These are phyloP conservation scores for Colletotrichum sp. DNA, from an alignment of 2,329 filamentous ascomycete species.

Conservation along the genomic window DNA sequence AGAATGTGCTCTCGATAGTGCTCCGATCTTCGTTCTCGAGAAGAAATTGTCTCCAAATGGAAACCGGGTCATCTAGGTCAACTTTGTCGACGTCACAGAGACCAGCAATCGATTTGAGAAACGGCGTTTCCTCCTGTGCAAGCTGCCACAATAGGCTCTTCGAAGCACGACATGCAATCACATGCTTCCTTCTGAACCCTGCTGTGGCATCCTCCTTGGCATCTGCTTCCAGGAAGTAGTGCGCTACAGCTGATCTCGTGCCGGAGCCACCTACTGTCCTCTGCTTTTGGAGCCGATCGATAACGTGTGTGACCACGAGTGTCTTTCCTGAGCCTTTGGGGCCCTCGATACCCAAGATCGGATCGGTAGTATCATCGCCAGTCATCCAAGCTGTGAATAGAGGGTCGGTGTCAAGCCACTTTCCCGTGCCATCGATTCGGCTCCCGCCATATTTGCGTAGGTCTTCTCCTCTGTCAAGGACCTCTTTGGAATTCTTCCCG, in stretches of 20 bases:
- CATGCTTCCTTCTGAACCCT: not conserved
- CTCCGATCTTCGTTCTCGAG: constrained; percentile 33
- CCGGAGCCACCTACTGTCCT: not conserved
- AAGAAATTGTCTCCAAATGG: not conserved
- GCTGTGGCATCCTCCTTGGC: not conserved
- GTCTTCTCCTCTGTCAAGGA: not conserved
- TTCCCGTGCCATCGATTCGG: not conserved
- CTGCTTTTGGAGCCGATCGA: not conserved
- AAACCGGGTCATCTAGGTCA: constrained; percentile 19
- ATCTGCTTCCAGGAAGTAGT: not conserved
- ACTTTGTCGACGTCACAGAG: constrained; percentile 30
- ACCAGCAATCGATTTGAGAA: constrained; percentile 34
- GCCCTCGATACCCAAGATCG: not conserved
- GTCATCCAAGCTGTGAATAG: not conserved
- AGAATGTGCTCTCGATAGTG: constrained; percentile 34
- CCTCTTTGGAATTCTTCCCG: not conserved
- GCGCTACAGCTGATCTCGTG: not conserved
- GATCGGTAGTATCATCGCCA: not conserved
- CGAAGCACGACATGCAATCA: not conserved
- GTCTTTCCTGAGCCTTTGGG: not conserved
- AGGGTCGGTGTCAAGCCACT: not conserved
- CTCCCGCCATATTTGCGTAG: not conserved
- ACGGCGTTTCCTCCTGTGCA: constrained; percentile 33
- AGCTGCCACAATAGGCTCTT: constrained; percentile 32
- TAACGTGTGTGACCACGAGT: not conserved